Evolutionary conservation across 164 flowering plant species (phyloP), one percentile per base, ranked within the genome.

Genomic region (Tetrastigma voinierianum): DNA sequence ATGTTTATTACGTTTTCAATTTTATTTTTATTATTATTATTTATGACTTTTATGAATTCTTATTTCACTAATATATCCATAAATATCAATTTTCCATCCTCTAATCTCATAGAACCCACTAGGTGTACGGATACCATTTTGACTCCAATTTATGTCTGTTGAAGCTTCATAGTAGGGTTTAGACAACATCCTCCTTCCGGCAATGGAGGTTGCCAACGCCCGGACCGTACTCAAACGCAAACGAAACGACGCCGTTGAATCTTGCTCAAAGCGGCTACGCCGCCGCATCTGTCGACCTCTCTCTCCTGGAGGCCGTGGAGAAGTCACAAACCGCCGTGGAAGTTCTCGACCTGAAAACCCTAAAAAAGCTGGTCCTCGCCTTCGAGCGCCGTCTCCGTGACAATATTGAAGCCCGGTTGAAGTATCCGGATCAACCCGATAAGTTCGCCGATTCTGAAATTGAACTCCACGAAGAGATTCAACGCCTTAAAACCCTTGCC

Each of bases 281-380:
- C 53, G 54, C 15, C 46, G 58, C 10, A 57, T 53, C 57, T 14
- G 40, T 90, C 66, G 98, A 95, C 74, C 80, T 88, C 64, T 84
- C 97, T 10, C 91, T 96, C 62, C 89, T 96, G 16, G 99, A 96
- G 77, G 99, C 98, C 40, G 57, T 92, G 11, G 98, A 95, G 77
- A 87, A 87, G 53, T 89, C 98, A n/a, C 92, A 86, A 13, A 71
- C 44, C 74, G 46, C 90, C 14, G 75, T 90, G 59, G 94, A 92
- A 70, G 83, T 78, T 18, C 87, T 93, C 40, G 99, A 96, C 83
- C 75, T 81, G 54, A 77, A 81, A 67, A 78, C 96, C 77, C 72
- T 96, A 12, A 89, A 87, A 66, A 92, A 86, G 76, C 85, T 88
- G 46, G 89, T 86, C 24, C 82, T 90, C 45, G 67, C 98, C 74